Evolutionary conservation across 805 yeast genomes (phyloP), one percentile per base, ranked within the genome.

Genomic region (Metschnikowia gruessii): DNA sequence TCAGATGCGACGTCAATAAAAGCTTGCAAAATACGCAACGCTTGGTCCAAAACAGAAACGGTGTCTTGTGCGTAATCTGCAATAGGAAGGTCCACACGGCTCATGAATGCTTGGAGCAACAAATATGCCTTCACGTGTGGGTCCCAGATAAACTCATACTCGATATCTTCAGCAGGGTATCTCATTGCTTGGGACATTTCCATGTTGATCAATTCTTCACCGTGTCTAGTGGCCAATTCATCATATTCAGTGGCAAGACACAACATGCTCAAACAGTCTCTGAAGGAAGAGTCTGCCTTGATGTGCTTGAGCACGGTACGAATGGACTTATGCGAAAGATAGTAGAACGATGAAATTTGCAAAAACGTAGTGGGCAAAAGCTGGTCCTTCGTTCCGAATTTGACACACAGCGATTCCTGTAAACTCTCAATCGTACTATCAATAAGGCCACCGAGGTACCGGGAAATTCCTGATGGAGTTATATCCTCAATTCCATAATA

Each of bases 1-100:
- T 92, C 97, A 2, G 96, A 81, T 1, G 94, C 82, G 17, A 87
- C 88, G 66, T 94, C 99, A 49, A 92, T 83, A 55, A 79, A 85
- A 0, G 98, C 97, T 62, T 94, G 99, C 44, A 91, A 68, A 52
- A 94, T 85, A 78, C 99, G 95, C 59, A 94, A 72, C 7, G 95
- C 82, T 68, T 94, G 99, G 60, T 95, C 99, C 47, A 94, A 70
- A 9, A 94, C 96, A 0, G 97, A 83, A 12, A 90, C 81, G 0
- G 96, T 90, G 65, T 94, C 99, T 61, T 92, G 98, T 9, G 85
- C 75, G 62, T 94, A 94, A 72, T 94, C 99, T 0, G 96, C 95
- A 59, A 94, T 87, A 1, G 98, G 99, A 40, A 94, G 70, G 49
- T 87, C 94, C 5, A 81, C 70, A 40, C 90, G 68, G 31, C 79